phyloP scores from a whole-genome alignment of 78 protist genomes.

The Isochrysis galbana region DNA sequence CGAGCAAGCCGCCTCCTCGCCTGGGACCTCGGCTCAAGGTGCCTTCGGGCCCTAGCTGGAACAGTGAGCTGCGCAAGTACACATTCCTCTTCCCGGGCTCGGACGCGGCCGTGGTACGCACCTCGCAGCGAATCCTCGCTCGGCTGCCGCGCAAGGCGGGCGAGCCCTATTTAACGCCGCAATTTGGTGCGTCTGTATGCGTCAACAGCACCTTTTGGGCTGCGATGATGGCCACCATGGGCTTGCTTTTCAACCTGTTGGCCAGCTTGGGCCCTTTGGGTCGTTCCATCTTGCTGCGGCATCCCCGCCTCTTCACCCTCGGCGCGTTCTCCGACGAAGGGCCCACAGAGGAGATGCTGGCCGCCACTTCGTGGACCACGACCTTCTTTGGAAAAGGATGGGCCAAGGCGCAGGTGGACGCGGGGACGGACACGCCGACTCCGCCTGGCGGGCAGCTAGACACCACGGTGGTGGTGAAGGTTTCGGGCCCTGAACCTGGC shows the following conservation, averaged over 20 bases:
- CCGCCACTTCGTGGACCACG: not conserved
- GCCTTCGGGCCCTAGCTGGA: not conserved
- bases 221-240: not conserved
- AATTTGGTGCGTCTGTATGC: not conserved
- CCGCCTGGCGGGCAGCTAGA: too few species aligned
- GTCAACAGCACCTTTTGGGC: not conserved
- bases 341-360: not conserved
- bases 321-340: slow-evolving; percentile 14
- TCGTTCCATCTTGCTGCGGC: not conserved
- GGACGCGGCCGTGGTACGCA: not conserved
- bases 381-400: not conserved
- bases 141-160: not conserved
- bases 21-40: not conserved
- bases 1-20: not conserved
- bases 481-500: not conserved
- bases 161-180: not conserved
- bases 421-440: too few species aligned
- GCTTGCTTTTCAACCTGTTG: not conserved
- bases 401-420: not conserved
- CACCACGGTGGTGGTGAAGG: too few species aligned
- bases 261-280: not conserved
- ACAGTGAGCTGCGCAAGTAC: not conserved
- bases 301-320: not conserved
- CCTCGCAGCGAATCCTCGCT: slow-evolving; percentile 8
- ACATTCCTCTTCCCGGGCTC: not conserved